Evolutionary conservation across 2,329 filamentous ascomycete genomes (phyloP).

Genomic region (Hyphodiscus sp.): DNA sequence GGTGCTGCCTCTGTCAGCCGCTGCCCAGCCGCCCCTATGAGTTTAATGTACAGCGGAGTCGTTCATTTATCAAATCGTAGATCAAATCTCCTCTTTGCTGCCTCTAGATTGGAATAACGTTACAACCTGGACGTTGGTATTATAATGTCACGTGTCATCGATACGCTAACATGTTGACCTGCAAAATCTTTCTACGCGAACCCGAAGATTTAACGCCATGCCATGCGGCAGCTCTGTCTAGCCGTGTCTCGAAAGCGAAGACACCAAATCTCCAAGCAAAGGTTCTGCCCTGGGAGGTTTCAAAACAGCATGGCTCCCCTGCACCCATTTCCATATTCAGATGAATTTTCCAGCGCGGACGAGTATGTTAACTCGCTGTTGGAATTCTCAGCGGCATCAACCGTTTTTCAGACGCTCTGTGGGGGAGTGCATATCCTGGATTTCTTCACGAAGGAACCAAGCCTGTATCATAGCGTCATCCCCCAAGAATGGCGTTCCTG

Average conservation of each 20-base stretch:
- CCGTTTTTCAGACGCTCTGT: constrained; percentile 80
- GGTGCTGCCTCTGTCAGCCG: no score
- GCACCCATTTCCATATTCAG: constrained; percentile 22
- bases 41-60: no score
- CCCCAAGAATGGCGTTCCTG: constrained; percentile 77
- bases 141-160: no score
- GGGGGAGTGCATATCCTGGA: constrained; percentile 96
- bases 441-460: constrained; percentile 82
- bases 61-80: no score
- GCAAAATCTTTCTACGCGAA: not conserved
- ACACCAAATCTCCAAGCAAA: not conserved
- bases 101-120: no score
- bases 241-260: not conserved
- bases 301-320: constrained; percentile 21
- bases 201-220: not conserved
- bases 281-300: not conserved
- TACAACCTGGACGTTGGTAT: no score
- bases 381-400: constrained; percentile 65
- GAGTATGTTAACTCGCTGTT: constrained; percentile 75
- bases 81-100: no score
- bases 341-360: constrained; percentile 59
- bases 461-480: constrained; percentile 72
- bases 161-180: not conserved
- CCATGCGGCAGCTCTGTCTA: not conserved
- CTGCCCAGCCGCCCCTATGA: no score